Evolutionary conservation across 164 flowering plant genomes (phyloP), one percentile per base, ranked within the genome.

Genomic region (Cinnamomum micranthum): DNA sequence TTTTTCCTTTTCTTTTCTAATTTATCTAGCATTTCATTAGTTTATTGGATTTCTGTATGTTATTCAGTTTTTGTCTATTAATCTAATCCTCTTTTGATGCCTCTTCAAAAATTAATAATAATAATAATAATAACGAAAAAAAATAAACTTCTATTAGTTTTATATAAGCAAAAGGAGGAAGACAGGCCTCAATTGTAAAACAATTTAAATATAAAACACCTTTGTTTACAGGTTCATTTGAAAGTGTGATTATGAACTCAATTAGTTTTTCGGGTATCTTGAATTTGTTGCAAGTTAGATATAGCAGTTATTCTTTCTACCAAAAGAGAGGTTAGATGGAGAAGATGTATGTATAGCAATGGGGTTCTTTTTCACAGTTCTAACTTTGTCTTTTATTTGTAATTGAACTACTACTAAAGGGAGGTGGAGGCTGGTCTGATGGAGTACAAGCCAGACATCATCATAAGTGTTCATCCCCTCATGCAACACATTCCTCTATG

Each of bases 361-460:
- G 27, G 55, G 55, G 11, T 11, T 41, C 47, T 41, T 69, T 67
- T 33, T 69, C 71, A 47, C 41, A 25, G 11, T 19, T 69, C 65
- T 79, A 72, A 82, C 41, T 47, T 41, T 41, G 50, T 62, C 64
- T 12, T 69, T 65, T 74, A 64, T 72, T 63, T 75, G 60, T 74
- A 50, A 69, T 24, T 81, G 79, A 31, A 31, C 35, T 31, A 4
- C 35, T 31, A 31, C 35, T 4, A 31, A 73, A 95, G 99, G 85
- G 93, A 91, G 79, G 97, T 95, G 70, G 99, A 93, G 77, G 99
- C 95, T 65, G 99, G 99, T 68, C 77, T 95, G 74, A 95, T 95
- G 99, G 89, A 95, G 85, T 95, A 93, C 91, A 92, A 91, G 76
- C 99, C 99, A 13, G 99, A 95, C 71, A 92, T 95, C 71, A 95